Conservation (phyloP, 2,329 filamentous ascomycete species). For the Neoscytalidium dimidiatum region DNA sequence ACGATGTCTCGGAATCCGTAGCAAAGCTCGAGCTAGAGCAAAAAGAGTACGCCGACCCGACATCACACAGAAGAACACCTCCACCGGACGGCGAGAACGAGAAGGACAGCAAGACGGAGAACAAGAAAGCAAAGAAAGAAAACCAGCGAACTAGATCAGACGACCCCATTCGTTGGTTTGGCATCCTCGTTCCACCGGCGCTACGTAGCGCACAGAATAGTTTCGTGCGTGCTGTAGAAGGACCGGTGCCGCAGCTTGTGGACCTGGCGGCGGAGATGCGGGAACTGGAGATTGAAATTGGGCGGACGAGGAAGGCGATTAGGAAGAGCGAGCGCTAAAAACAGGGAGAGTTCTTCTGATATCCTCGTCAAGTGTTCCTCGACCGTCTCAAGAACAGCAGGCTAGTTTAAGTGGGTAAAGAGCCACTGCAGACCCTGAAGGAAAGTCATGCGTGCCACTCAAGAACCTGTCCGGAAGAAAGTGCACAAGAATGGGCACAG, state of each 20-base stretch:
- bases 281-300: slow-evolving; percentile 68
- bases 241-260: slow-evolving; percentile 59
- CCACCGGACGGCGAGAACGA: not conserved
- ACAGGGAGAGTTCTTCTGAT: no score
- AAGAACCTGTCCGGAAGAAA: no score
- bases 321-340: slow-evolving; percentile 31
- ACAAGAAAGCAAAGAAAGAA: not conserved
- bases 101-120: not conserved
- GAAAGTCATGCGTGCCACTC: no score
- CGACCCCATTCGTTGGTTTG: slow-evolving; percentile 62
- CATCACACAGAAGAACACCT: not conserved
- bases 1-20: not conserved
- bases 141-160: not conserved
- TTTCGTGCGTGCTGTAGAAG: slow-evolving; percentile 59
- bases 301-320: slow-evolving; percentile 54
- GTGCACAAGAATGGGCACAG: no score
- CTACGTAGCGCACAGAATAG: slow-evolving; percentile 60
- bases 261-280: slow-evolving; percentile 63
- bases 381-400: no score
- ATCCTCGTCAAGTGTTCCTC: no score
- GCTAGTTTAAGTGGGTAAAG: no score
- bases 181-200: slow-evolving; percentile 52
- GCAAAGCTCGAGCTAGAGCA: not conserved
- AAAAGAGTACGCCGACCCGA: not conserved
- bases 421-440: no score